Base-by-base conservation (phyloP, 257 asterid species). In the Scutellaria barbata region DNA sequence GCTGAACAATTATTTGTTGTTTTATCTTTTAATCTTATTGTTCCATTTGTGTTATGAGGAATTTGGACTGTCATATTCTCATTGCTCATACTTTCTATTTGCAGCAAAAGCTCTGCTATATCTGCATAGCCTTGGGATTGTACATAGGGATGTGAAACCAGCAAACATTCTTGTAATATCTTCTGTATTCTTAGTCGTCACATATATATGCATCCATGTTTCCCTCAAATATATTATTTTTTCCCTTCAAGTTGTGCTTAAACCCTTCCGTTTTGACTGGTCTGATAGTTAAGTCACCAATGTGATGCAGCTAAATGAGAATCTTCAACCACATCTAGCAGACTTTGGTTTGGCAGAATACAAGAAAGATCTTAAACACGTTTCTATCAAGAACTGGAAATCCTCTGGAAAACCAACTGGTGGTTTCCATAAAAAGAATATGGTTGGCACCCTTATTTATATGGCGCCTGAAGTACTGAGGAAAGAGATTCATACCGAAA, bases 71-170 rank as follows among this genome's bases (percentile, higher is more conserved):
- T 39, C 22, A 60, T 62, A 74, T 76, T 81, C 40, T 82, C 60
- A 18, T 10, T 74, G 40, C 42, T 77, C 70, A 25, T 75, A 66
- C 63, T 78, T 80, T 82, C 76, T 71, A 41, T 80, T 81, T 89
- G 80, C 98, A 94, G 99, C 98, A 62, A 85, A 88, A 69, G 81
- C 97, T 77, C 81, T 94, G 84, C 84, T 80, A 62, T 91, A 89
- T 84, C 92, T 91, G 74, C 98, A 91, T 84, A 84, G 74, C 80
- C 95, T 94, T 74, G 98, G 98, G 82, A 85, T 94, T 79, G 87
- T 94, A 63, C 99, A 94, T 76, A 88, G 99, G 83, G 99, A 94
- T 85, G 95, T 94, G 77, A 94, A 94, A 86, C 99, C 99, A 16
- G 88, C 96, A 82, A 94, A 94, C 83, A 86, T 94, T 82, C 99